These are phyloP conservation scores for Cenchrus purpureus DNA, from an alignment of 176 grass and related monocot species.

Conservation along the genomic window DNA sequence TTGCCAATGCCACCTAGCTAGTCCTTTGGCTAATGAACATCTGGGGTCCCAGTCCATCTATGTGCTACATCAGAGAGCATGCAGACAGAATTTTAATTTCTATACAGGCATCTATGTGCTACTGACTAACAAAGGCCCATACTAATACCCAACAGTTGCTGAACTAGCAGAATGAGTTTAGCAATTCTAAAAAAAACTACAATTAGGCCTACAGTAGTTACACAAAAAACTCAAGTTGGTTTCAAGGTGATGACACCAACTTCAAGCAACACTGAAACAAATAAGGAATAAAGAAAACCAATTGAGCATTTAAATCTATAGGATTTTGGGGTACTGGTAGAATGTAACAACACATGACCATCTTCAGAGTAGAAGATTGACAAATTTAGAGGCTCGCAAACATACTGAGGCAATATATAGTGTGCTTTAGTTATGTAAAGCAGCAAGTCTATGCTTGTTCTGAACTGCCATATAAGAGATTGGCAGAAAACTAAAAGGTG, in stretches of 20 bases:
- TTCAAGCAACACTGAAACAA: not conserved
- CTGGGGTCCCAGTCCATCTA: not conserved
- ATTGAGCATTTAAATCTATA: not conserved
- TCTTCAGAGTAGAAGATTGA: no score
- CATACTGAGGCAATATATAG: not conserved
- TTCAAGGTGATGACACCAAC: not conserved
- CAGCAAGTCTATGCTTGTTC: no score
- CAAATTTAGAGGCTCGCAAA: not conserved
- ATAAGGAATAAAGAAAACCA: not conserved
- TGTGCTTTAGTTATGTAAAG: no score
- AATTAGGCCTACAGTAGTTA: no score
- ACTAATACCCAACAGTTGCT: no score
- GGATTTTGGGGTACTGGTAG: not conserved
- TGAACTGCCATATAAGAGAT: not conserved
- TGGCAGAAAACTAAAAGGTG: conserved; percentile 8
- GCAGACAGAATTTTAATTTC: not conserved
- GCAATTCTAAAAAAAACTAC: no score
- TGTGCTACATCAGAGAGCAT: not conserved
- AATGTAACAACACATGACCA: not conserved
- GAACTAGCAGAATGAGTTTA: no score
- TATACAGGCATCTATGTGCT: conserved; percentile 12
- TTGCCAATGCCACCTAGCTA: conserved; percentile 21
- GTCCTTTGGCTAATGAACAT: conserved; percentile 28
- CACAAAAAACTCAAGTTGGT: not conserved
- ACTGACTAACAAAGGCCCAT: no score